phyloP scores from a whole-genome alignment of 129 eudicot species.

The Oenanthe sinensis region DNA sequence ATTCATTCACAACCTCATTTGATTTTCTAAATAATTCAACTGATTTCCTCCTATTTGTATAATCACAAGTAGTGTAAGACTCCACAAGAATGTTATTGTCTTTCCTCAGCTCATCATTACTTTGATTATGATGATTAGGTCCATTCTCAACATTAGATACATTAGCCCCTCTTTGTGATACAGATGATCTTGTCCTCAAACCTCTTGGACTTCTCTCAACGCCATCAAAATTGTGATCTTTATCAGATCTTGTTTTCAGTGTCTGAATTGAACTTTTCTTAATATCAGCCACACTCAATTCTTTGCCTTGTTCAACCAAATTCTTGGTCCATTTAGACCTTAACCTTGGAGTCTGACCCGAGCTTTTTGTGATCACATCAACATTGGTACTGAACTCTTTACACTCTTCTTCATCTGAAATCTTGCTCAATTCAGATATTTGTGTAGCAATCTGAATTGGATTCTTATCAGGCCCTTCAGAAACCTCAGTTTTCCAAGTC shows the following conservation, averaged over 20 bases:
- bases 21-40: background rate
- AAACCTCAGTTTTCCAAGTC: conserved; percentile 71
- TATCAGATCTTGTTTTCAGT: conserved; percentile 25
- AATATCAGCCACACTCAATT: conserved; percentile 15
- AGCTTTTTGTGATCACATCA: conserved; percentile 37
- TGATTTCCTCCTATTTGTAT: conserved; percentile 3
- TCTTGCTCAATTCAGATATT: conserved; percentile 46
- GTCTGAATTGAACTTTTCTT: conserved; percentile 41
- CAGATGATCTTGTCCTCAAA: conserved; percentile 18
- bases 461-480: conserved; percentile 28
- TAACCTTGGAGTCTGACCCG: conserved; percentile 16
- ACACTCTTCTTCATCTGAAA: conserved; percentile 31
- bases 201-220: conserved; percentile 7
- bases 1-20: background rate
- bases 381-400: conserved; percentile 29
- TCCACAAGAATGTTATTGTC: conserved; percentile 14
- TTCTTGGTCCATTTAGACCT: conserved; percentile 19
- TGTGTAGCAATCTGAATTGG: conserved; percentile 51
- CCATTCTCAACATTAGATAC: conserved; percentile 17
- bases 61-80: background rate
- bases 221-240: background rate
- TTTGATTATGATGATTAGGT: too few relatives aligned
- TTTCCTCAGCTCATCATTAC: conserved; percentile 14
- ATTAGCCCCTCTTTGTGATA: conserved; percentile 16
- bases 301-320: conserved; percentile 7